Base-by-base conservation (phyloP, 2,329 filamentous ascomycete genomes). In the Falciphora oryzae region DNA sequence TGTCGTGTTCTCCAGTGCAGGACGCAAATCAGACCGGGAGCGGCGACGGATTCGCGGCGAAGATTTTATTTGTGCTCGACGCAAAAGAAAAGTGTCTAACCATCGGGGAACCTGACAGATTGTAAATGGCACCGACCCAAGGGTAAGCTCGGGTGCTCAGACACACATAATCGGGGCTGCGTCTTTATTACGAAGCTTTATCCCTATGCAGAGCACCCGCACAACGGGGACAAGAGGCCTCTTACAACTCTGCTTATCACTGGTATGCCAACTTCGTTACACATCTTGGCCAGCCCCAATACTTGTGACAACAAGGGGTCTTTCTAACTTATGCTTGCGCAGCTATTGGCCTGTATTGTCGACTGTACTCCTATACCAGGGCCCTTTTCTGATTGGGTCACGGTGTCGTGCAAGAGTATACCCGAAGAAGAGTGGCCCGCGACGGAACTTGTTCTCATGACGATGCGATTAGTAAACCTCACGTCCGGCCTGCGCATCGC, bases 91-190 rank as follows among this genome's bases (percentile, higher is more conserved):
- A 53, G 5, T 16, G 8, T 14, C 56, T 62, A 18, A 29, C 50
- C 31, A 25, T n/a, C 31, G n/a, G 44, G 59, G 59, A n/a, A 2
- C 56, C 59, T 27, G 64, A 22, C 59, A 79, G 78, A 72, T 80
- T 13, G 80, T 81, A n/a, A 80, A 78, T 65, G 79, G 81, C 50
- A 78, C 78, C 3, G 76, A 78, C 50, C 72, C 62, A 22, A 27
- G 38, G 13, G 57, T 29, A 38, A 44, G 83, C 27, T 75, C 79
- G 22, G 79, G 80, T 27, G 86, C 85, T 67, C 81, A 80, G 63
- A 81, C 81, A 7, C 86, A 89, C 71, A 80, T 88, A 59, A 78
- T 82, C 69, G 86, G 86, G 1, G 85, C 85, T 2, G 79, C 83
- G 59, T 84, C 86, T 14, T 73, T 89, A n/a, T 75, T 88, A 25